Percentiles rank a stretch among this genome's conserved stretches.
These are phyloP conservation scores for Sicyos edulis DNA, from an alignment of 306 rosid genomes.

Conservation along the genomic window DNA sequence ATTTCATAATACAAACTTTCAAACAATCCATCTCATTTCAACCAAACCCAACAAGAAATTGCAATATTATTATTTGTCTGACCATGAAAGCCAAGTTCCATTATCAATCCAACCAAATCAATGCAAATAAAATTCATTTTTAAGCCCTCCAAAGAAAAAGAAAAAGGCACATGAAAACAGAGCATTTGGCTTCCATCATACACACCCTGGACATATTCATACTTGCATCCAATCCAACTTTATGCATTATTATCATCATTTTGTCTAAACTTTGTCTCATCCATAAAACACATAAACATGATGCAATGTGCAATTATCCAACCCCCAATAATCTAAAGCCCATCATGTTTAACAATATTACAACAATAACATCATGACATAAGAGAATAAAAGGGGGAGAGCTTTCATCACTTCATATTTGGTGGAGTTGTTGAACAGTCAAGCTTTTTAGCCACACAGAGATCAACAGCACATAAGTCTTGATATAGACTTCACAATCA, in stretches of 20 bases:
- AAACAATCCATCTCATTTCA: neutral
- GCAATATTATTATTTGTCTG: neutral
- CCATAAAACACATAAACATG: neutral
- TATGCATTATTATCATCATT: slow-evolving; percentile 12
- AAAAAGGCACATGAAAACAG: neutral
- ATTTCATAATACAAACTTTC: neutral
- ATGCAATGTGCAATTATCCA: neutral
- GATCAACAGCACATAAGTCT: slow-evolving; percentile 12
- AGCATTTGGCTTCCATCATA: neutral
- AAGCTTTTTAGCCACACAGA: slow-evolving; percentile 2
- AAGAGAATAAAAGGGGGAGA: neutral
- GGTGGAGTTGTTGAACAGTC: slow-evolving; percentile 21
- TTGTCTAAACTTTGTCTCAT: slow-evolving; percentile 16
- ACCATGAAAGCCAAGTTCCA: slow-evolving; percentile 15
- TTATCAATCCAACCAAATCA: neutral
- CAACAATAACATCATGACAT: slow-evolving; percentile 2
- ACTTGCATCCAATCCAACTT: neutral
- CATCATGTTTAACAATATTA: slow-evolving; percentile 4
- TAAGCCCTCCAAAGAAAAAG: neutral
- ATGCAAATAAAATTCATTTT: neutral
- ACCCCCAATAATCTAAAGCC: neutral
- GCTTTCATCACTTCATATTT: slow-evolving; percentile 15
- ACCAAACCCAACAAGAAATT: neutral
- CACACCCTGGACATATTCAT: slow-evolving; percentile 8
- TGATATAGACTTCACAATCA: slow-evolving; percentile 1